These are phyloP conservation scores for Silene conica DNA, from an alignment of 148 eudicot species.

Conservation along the genomic window DNA sequence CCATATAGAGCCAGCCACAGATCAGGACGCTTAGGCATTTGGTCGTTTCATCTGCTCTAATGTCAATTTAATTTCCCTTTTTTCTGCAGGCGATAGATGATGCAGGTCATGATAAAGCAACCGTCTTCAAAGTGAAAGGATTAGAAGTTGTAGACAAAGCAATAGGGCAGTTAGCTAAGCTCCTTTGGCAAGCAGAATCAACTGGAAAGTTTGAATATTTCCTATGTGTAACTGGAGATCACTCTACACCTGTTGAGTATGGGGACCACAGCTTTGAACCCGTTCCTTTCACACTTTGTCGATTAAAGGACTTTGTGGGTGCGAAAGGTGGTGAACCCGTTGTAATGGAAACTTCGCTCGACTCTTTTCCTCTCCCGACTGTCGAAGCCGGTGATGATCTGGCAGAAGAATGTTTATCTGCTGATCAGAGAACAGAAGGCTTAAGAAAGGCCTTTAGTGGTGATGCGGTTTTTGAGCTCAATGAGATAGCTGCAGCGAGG, in stretches of 20 bases:
- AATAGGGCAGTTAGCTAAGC: conserved; percentile 74
- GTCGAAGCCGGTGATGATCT: conserved; percentile 56
- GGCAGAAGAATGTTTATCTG: conserved; percentile 21
- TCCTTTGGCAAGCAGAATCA: conserved; percentile 84
- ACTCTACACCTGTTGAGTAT: conserved; percentile 96
- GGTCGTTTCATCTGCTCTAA: not conserved
- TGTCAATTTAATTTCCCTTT: conserved; percentile 6
- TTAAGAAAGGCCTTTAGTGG: conserved; percentile 40
- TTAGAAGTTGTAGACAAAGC: conserved; percentile 85
- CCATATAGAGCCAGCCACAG: not conserved
- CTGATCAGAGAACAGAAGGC: conserved; percentile 25
- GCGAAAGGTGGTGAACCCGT: conserved; percentile 73
- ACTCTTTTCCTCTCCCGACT: conserved; percentile 77
- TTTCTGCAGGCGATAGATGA: conserved; percentile 81
- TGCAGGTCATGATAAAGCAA: conserved; percentile 96
- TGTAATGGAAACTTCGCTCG: conserved; percentile 53
- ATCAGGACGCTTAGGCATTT: not conserved
- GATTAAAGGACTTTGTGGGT: conserved; percentile 71
- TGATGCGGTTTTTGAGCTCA: conserved; percentile 62
- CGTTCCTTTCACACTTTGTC: conserved; percentile 79
- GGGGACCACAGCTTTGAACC: conserved; percentile 99
- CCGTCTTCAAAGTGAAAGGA: conserved; percentile 74
- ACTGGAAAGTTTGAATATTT: conserved; percentile 58
- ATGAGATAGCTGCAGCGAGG: conserved; percentile 77
- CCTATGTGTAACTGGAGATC: conserved; percentile 90